Evolutionary conservation across 306 rosid genomes (phyloP).

Genomic region (Cucurbita maxima): DNA sequence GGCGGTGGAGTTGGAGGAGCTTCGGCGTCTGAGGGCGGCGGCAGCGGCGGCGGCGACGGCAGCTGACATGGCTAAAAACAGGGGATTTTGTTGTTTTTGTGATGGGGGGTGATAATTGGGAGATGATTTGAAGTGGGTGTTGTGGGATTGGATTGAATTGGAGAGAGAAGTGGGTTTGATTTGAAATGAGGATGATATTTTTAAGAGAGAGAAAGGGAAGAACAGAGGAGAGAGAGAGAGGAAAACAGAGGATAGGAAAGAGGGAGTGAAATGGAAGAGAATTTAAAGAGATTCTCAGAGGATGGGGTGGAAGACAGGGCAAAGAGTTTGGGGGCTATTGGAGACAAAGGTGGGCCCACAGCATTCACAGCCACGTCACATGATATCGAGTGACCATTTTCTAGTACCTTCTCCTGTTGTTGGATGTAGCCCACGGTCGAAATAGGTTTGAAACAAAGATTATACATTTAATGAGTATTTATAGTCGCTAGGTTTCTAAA

Average conservation of each 20-base stretch:
- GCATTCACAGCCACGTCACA: conserved; percentile 11
- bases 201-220: not conserved
- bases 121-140: not conserved
- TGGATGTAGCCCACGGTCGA: too few relatives aligned
- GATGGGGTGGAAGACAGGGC: not conserved
- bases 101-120: not conserved
- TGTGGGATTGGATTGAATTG: not conserved
- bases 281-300: not conserved
- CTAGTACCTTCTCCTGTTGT: not conserved
- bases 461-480: too few relatives aligned
- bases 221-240: not conserved
- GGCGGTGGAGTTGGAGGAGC: not conserved
- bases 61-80: not conserved
- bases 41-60: conserved; percentile 9
- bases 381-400: not conserved
- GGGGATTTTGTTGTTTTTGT: not conserved
- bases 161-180: not conserved
- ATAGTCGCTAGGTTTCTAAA: too few relatives aligned
- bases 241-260: not conserved
- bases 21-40: not conserved
- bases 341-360: not conserved
- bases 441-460: too few relatives aligned
- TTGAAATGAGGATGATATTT: not conserved
- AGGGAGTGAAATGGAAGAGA: not conserved
- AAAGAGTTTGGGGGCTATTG: not conserved